Conservation (phyloP, 2,329 filamentous ascomycete species). For the Colletotrichum godetiae region DNA sequence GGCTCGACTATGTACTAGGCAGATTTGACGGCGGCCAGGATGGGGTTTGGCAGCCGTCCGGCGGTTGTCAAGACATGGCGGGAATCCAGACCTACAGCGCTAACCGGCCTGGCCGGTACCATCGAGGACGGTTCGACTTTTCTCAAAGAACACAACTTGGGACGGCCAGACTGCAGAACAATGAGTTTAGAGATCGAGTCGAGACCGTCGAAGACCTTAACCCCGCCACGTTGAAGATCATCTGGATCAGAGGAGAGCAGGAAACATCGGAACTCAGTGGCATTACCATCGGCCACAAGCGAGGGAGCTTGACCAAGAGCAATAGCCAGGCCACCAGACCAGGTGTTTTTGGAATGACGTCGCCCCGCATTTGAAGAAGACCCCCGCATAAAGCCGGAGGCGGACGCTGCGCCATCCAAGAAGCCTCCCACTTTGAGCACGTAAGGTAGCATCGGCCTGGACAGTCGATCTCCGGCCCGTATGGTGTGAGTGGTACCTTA, state of each 20-base stretch:
- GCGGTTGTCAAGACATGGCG: slow-evolving; percentile 29
- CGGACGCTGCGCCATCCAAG: slow-evolving; percentile 3
- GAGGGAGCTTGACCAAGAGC: slow-evolving; percentile 5
- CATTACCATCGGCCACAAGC: slow-evolving; percentile 1
- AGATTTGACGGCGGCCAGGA: slow-evolving; percentile 2
- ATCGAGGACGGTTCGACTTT: background rate
- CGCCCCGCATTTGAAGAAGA: slow-evolving; percentile 13
- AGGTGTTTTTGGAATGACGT: slow-evolving; percentile 24
- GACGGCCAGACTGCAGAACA: slow-evolving; percentile 20
- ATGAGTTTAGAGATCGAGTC: slow-evolving; percentile 12
- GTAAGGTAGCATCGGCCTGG: background rate
- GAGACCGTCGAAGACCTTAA: slow-evolving; percentile 22
- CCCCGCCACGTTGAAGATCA: slow-evolving; percentile 22
- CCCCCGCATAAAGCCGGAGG: background rate
- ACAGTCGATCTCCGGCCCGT: background rate
- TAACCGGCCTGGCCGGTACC: slow-evolving; percentile 14
- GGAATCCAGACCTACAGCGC: background rate
- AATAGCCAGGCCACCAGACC: background rate
- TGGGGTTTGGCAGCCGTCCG: slow-evolving; percentile 1
- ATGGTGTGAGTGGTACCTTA: background rate
- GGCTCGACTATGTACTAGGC: background rate
- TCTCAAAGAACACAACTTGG: slow-evolving; percentile 21
- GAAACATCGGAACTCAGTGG: background rate
- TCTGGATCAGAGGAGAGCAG: slow-evolving; percentile 16
- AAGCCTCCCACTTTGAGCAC: slow-evolving; percentile 6